Evolutionary conservation across 192 early-diverging fungal genomes (phyloP), one percentile per base, ranked within the genome.

Genomic region (Coemansia guatemalensis): DNA sequence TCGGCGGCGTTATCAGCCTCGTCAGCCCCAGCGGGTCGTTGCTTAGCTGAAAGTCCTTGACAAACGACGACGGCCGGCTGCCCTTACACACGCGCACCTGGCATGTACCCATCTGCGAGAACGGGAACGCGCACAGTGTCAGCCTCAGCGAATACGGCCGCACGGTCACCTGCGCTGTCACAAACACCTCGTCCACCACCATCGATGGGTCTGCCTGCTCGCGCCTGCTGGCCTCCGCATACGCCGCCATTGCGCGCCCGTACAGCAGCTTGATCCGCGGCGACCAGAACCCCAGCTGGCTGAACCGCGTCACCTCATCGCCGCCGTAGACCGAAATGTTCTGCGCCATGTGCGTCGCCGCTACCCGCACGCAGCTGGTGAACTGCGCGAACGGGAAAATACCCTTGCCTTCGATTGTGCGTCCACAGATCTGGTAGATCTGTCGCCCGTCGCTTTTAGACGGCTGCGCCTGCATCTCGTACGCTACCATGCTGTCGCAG

Each of bases 31-130:
- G 50, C 21, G 66, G 64, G 20, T 76, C 74, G 35, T 65, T 58
- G 5, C 65, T 59, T 21, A 74, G 62, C 51, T 74, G 72, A 24
- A 60, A 58, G 58, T 68, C 72, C 25, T 39, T 41, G 57, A 74
- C 47, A 27, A 74, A 64, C 30, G 72, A 74, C 26, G 58, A 50
- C 3, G 72, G 72, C 33, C 72, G 35, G 0, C 53, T 49, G 4
- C 72, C 72, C 58, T 58, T 64, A 41, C 61, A 63, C 26, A 74
- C 72, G 2, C 65, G 72, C 33, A 74, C 72, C 52, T 68, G 72
- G 53, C 72, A 74, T 18, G 72, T 74, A 17, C 57, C 58, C 57
- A 66, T 64, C 56, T 51, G 57, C 24, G 71, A 73, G 32, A 67
- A 73, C 41, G 71, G 71, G 18, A 64, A 73, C 5, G 64, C 64